Evolutionary conservation across 148 eudicot genomes (phyloP).

Genomic region (Chenopodium quinoa): DNA sequence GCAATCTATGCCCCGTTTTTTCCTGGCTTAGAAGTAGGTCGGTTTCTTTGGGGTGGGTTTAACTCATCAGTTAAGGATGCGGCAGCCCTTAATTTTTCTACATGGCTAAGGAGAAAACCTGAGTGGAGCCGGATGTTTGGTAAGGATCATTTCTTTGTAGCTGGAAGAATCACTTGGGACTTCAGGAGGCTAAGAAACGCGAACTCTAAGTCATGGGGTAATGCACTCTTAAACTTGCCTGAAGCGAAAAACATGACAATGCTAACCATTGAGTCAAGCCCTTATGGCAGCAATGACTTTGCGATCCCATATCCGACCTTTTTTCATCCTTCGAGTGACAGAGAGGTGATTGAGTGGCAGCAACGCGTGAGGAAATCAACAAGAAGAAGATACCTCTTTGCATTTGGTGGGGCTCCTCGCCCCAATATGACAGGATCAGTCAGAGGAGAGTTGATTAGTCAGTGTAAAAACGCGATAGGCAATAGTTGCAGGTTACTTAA

Average conservation of each 20-base stretch:
- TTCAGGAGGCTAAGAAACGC: conserved; percentile 24
- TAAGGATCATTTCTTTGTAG: conserved; percentile 38
- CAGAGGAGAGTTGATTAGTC: conserved; percentile 31
- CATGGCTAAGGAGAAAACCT: conserved; percentile 35
- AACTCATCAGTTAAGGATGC: conserved; percentile 28
- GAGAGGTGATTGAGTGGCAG: conserved; percentile 40
- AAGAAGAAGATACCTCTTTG: conserved; percentile 29
- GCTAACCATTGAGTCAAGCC: conserved; percentile 36
- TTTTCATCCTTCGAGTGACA: conserved; percentile 40
- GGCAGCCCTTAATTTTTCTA: conserved; percentile 12
- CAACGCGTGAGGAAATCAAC: conserved; percentile 24
- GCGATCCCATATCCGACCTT: conserved; percentile 49
- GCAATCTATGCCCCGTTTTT: conserved; percentile 46
- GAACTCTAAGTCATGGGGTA: conserved; percentile 36
- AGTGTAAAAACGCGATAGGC: conserved; percentile 30
- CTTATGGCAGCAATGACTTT: conserved; percentile 30
- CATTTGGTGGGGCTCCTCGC: conserved; percentile 39
- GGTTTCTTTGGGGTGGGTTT: conserved; percentile 27
- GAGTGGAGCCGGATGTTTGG: conserved; percentile 40
- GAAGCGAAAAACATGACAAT: conserved; percentile 38
- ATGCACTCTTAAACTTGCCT: conserved; percentile 32
- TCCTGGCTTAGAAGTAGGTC: conserved; percentile 39
- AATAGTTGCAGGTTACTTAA: conserved; percentile 29
- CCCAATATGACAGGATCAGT: conserved; percentile 29
- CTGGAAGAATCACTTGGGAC: conserved; percentile 47